These are phyloP conservation scores for Meripilus lineatus DNA, from an alignment of 1,284 basidiomycete genomes.

Conservation along the genomic window DNA sequence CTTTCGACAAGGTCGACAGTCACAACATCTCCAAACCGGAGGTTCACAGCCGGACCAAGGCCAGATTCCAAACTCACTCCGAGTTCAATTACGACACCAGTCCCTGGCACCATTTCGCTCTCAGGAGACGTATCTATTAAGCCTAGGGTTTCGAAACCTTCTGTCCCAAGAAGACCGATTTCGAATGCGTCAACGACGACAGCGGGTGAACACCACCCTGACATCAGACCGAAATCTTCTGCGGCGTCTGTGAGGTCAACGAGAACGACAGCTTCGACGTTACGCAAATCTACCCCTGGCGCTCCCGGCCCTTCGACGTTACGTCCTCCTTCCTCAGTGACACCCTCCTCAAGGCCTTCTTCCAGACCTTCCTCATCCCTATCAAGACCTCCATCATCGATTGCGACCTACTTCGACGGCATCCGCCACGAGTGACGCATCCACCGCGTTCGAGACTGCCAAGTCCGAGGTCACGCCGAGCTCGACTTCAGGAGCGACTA, in stretches of 20 bases:
- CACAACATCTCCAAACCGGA: conserved; percentile 21
- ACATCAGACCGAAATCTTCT: conserved; percentile 31
- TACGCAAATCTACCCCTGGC: conserved; percentile 29
- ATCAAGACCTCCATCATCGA: too few relatives aligned
- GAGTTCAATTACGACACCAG: conserved; percentile 14
- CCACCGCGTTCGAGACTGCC: conserved; percentile 55
- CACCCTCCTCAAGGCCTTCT: conserved; percentile 19
- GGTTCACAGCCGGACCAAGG: conserved; percentile 28
- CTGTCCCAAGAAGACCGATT: conserved; percentile 12
- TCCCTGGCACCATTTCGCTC: conserved; percentile 12
- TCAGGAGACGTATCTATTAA: conserved; percentile 12
- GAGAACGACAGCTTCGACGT: conserved; percentile 36
- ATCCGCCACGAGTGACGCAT: conserved; percentile 46
- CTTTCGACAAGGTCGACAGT: conserved; percentile 23
- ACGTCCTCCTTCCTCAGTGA: neutral
- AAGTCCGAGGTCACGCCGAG: conserved; percentile 35
- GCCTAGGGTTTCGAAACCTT: conserved; percentile 16
- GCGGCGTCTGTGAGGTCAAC: conserved; percentile 31
- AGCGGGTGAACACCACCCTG: conserved; percentile 15
- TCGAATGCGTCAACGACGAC: conserved; percentile 10
- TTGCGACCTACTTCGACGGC: conserved; percentile 39
- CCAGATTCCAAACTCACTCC: conserved; percentile 68
- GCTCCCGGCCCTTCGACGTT: conserved; percentile 19
- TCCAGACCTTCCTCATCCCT: conserved; percentile 33
- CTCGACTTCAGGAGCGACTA: conserved; percentile 30